Base-by-base conservation (phyloP, 305 asterid genomes). In the Vinca major region DNA sequence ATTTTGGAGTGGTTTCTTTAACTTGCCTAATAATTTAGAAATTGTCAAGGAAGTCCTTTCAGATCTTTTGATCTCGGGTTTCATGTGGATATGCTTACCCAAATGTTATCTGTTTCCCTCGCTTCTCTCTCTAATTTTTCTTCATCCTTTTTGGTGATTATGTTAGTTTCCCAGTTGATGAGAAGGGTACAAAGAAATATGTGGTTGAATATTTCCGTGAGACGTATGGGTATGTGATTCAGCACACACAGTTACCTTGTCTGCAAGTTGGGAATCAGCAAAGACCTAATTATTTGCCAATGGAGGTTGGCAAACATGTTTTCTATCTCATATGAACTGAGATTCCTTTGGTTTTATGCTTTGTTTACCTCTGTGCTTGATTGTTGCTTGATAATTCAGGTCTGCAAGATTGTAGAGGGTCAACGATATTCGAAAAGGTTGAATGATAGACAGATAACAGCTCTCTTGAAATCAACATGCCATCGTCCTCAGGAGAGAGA, bases 401-500 rank as follows among this genome's bases (percentile, higher is more conserved):
- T 93, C 21, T 91, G 97, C 80, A 91, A 91, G 81, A 89, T 93
- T 51, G 97, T 93, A 0, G 92, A 82, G 66, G 99, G 99, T 58
- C 97, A 93, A 79, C 81, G 99, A 62, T 93, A 93, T 57, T 86
- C 99, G 0, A 93, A 91, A 83, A 83, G 96, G 72, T 76, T 93
- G 68, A 93, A 93, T 76, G 97, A 93, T 80, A 81, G 80, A 43
- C 99, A 93, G 82, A 91, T 89, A 55, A 89, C 97, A 65, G 91
- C 88, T 3, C 86, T 93, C 40, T 88, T 93, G 50, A 89, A 82
- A 63, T 97, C 91, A 72, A 93, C 99, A 1, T 93, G 99, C 83
- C 99, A 91, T 83, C 95, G 96, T 7, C 97, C 99, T 8, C 80
- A 78, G 3, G 96, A 89, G 51, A 84, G 97, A 70, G 99, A 93